phyloP scores from a whole-genome alignment of 2,329 filamentous ascomycete genomes.

The Neonectria sp. region DNA sequence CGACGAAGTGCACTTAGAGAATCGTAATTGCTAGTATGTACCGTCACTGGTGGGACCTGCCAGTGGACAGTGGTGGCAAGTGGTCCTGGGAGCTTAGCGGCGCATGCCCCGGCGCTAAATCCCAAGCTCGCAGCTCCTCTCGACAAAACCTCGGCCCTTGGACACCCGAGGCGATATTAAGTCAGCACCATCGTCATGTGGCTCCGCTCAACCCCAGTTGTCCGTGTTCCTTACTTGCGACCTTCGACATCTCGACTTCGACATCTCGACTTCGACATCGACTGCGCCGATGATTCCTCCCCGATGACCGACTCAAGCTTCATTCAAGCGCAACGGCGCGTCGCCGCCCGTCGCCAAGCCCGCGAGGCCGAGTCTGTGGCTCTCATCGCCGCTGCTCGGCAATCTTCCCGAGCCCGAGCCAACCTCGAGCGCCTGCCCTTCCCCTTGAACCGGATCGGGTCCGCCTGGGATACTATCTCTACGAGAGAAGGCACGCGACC shows the following conservation, averaged over 20 bases:
- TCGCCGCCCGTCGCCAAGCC: conserved; percentile 83
- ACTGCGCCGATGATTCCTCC: conserved; percentile 50
- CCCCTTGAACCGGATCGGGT: conserved; percentile 73
- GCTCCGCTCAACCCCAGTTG: conserved; percentile 40
- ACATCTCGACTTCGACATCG: conserved; percentile 18
- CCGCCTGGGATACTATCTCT: conserved; percentile 78
- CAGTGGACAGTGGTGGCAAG: background rate
- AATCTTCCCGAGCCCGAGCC: conserved; percentile 68
- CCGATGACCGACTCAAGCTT: conserved; percentile 76
- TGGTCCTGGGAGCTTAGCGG: background rate
- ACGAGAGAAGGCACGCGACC: conserved; percentile 86
- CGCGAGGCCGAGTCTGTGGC: conserved; percentile 78
- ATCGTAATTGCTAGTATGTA: background rate
- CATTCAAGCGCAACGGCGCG: conserved; percentile 89
- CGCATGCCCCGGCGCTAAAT: conserved; percentile 7
- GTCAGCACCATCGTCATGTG: conserved; percentile 43
- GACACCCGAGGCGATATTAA: conserved; percentile 30
- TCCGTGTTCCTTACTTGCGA: conserved; percentile 35
- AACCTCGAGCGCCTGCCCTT: conserved; percentile 72
- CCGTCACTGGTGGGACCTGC: background rate
- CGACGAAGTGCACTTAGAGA: background rate
- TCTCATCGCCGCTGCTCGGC: conserved; percentile 64
- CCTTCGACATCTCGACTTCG: conserved; percentile 23
- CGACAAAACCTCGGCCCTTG: conserved; percentile 44
- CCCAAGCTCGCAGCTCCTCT: conserved; percentile 17